These are phyloP conservation scores for Colletotrichum tropicale DNA, from an alignment of 2,329 filamentous ascomycete genomes.

Conservation along the genomic window DNA sequence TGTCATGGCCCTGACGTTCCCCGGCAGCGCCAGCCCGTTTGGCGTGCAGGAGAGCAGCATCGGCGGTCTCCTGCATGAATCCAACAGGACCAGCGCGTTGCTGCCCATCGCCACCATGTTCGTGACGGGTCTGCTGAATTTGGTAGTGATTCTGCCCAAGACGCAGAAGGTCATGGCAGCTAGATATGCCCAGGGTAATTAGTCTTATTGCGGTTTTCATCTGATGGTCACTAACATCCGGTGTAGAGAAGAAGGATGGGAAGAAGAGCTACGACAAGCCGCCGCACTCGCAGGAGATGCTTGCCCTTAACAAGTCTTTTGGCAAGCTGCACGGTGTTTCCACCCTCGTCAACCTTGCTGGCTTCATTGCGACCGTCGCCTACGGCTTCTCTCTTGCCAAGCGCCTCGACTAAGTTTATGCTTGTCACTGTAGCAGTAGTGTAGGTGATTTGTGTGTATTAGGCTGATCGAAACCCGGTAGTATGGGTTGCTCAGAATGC, in stretches of 20 bases:
- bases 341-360: constrained; percentile 77
- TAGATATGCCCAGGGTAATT: constrained; percentile 78
- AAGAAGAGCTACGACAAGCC: constrained; percentile 83
- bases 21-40: constrained; percentile 57
- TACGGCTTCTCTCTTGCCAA: constrained; percentile 80
- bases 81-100: constrained; percentile 68
- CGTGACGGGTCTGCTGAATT: constrained; percentile 73
- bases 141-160: constrained; percentile 73
- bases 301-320: constrained; percentile 78
- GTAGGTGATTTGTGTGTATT: not conserved
- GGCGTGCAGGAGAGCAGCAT: constrained; percentile 51
- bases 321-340: constrained; percentile 81
- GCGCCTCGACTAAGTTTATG: constrained; percentile 52
- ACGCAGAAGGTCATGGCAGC: constrained; percentile 77
- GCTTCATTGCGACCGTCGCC: constrained; percentile 70
- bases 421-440: not conserved
- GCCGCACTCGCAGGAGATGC: constrained; percentile 86
- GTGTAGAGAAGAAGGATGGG: constrained; percentile 79
- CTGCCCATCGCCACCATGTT: constrained; percentile 74
- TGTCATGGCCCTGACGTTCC: constrained; percentile 79
- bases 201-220: not conserved
- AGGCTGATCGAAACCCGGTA: not conserved
- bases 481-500: not conserved
- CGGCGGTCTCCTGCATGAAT: constrained; percentile 60
- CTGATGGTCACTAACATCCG: not conserved